Evolutionary conservation across 2,329 filamentous ascomycete genomes (phyloP).

Genomic region (Talaromyces amestolkiae): DNA sequence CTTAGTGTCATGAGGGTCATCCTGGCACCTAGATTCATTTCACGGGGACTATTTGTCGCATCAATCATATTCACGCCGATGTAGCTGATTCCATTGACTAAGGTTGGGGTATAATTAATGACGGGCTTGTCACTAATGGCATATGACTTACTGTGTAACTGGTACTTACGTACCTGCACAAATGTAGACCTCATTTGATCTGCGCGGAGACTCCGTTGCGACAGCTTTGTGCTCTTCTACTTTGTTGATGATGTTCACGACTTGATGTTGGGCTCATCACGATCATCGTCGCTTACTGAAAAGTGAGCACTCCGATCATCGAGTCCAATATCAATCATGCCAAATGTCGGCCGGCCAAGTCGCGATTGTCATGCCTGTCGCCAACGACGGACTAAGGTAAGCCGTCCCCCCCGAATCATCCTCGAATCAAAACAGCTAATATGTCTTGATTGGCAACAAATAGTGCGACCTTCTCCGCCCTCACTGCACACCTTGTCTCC

Average conservation of each 20-base stretch:
- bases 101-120: neutral
- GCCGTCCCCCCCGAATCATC: neutral
- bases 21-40: too few species aligned
- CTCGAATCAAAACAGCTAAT: neutral
- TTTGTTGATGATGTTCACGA: neutral
- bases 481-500: conserved; percentile 6
- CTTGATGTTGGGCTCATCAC: neutral
- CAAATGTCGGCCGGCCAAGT: conserved; percentile 12
- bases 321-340: neutral
- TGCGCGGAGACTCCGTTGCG: neutral
- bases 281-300: neutral
- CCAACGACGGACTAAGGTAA: conserved; percentile 4
- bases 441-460: neutral
- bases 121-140: neutral
- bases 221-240: neutral
- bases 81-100: neutral
- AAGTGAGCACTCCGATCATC: neutral
- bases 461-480: conserved; percentile 7
- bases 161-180: neutral
- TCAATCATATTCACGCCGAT: neutral
- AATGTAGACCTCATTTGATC: neutral
- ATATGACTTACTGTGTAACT: neutral
- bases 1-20: too few species aligned
- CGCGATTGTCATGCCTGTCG: conserved; percentile 12
- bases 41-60: neutral